phyloP scores from a whole-genome alignment of 73 alveolate genomes.

The Blepharisma stoltei region DNA sequence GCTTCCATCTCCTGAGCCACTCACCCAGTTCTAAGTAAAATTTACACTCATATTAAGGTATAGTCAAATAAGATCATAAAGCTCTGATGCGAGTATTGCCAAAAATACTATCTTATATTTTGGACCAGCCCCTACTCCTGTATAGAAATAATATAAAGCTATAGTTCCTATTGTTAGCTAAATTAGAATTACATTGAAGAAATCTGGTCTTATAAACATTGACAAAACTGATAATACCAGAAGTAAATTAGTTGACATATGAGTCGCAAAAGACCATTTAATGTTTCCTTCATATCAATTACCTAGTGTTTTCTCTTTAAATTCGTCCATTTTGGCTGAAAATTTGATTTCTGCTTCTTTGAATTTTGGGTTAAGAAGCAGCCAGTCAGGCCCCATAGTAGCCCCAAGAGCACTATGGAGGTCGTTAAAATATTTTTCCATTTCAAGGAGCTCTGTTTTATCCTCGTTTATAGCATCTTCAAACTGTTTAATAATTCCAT shows the following conservation, averaged over 20 bases:
- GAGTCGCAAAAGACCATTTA: neutral
- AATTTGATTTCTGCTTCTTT: neutral
- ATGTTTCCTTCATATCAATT: neutral
- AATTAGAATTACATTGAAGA: neutral
- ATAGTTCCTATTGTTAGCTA: no score
- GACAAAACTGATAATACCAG: neutral
- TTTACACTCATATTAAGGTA: no score
- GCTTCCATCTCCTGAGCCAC: no score
- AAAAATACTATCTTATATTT: no score
- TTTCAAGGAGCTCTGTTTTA: neutral
- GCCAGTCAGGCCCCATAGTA: neutral
- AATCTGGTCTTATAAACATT: constrained; percentile 14
- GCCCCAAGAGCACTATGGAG: neutral
- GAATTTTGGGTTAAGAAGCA: neutral
- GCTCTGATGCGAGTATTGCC: no score
- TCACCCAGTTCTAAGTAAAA: no score
- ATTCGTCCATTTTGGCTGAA: neutral
- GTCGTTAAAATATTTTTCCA: constrained; percentile 1
- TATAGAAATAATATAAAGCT: no score
- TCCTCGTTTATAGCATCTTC: constrained; percentile 8
- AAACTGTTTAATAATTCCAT: neutral
- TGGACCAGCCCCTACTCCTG: no score
- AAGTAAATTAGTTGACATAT: neutral
- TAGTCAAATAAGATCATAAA: no score
- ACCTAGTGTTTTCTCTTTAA: neutral